These are phyloP conservation scores for Phytophthora fragariaefolia DNA, from an alignment of 352 stramenopile species.

Conservation along the genomic window DNA sequence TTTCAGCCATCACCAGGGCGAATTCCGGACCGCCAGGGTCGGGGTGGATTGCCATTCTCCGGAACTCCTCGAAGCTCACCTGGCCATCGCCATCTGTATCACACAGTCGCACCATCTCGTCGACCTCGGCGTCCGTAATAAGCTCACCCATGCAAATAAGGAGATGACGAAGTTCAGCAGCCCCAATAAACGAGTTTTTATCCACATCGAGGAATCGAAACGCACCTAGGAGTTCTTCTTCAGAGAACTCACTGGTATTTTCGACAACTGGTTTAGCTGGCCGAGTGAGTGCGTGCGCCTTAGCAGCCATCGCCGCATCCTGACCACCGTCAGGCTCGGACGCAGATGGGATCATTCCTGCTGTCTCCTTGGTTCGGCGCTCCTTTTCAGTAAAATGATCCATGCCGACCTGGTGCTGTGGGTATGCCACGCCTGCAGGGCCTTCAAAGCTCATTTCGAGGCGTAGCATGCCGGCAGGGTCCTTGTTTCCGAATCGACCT, in stretches of 20 bases:
- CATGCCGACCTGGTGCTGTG: conserved; percentile 90
- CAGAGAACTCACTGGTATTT: conserved; percentile 85
- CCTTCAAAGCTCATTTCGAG: conserved; percentile 90
- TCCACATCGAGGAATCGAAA: conserved; percentile 95
- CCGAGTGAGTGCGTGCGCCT: conserved; percentile 23
- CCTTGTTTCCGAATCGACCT: conserved; percentile 88
- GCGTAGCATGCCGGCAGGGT: conserved; percentile 86
- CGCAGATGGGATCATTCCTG: conserved; percentile 16
- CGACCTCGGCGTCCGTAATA: conserved; percentile 94
- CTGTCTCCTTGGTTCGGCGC: conserved; percentile 71
- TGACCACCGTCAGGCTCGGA: conserved; percentile 26
- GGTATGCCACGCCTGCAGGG: conserved; percentile 84
- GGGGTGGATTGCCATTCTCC: conserved; percentile 89
- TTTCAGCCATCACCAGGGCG: conserved; percentile 39
- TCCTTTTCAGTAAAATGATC: conserved; percentile 78
- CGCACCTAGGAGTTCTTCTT: conserved; percentile 92
- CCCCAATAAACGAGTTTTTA: conserved; percentile 94
- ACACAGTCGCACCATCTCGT: conserved; percentile 94
- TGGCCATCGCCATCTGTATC: conserved; percentile 94
- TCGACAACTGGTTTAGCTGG: conserved; percentile 34
- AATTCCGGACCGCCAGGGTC: conserved; percentile 89
- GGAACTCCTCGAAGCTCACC: conserved; percentile 93
- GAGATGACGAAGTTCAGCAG: conserved; percentile 92
- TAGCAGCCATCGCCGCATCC: conserved; percentile 32
- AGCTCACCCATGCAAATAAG: conserved; percentile 96